These are phyloP conservation scores for Sanghuangporus sanghuang DNA, from an alignment of 1,284 basidiomycete genomes.

Conservation along the genomic window DNA sequence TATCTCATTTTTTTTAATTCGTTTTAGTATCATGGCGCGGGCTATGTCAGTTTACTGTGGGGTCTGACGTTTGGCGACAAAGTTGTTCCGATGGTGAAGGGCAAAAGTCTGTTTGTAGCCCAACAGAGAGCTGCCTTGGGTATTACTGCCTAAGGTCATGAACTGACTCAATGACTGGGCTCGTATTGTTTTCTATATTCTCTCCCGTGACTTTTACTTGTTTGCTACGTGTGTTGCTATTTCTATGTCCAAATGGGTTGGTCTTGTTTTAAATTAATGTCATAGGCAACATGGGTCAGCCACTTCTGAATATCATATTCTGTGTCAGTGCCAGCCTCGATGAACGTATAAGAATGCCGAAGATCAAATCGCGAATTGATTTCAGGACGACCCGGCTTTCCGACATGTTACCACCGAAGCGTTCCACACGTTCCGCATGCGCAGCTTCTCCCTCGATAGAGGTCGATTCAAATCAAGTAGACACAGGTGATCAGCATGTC, in stretches of 20 bases:
- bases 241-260: background rate
- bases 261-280: background rate
- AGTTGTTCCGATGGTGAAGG: constrained; percentile 19
- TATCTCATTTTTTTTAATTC: background rate
- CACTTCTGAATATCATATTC: background rate
- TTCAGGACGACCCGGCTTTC: background rate
- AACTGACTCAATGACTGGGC: background rate
- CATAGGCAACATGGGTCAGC: background rate
- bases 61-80: constrained; percentile 20
- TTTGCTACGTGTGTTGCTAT: background rate
- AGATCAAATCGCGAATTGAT: background rate
- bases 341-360: background rate
- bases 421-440: constrained; percentile 10
- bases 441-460: background rate
- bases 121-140: constrained; percentile 17
- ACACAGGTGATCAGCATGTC: background rate
- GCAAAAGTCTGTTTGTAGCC: constrained; percentile 19
- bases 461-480: background rate
- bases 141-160: background rate
- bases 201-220: background rate
- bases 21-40: constrained; percentile 17
- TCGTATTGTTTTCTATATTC: background rate
- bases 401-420: constrained; percentile 15
- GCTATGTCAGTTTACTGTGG: constrained; percentile 19
- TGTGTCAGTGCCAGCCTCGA: background rate